Evolutionary conservation across 2,329 filamentous ascomycete species (phyloP), one percentile per base, ranked within the genome.

Genomic region (Penicillium italicum): DNA sequence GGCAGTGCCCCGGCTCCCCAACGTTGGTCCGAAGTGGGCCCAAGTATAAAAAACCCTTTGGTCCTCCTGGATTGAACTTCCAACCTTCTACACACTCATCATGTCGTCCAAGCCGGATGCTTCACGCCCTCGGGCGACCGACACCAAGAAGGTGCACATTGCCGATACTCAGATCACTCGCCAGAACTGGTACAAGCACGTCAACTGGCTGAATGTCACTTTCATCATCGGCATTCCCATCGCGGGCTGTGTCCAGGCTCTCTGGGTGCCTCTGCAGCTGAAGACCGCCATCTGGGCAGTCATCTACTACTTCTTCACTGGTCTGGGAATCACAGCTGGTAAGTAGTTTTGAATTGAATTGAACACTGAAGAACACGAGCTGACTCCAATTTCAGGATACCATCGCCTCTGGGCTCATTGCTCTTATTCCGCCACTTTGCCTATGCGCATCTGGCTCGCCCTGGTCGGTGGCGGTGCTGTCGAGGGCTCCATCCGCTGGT

Each of bases 171-270:
- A 89, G 55, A 87, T 95, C 66, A 96, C 90, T 57, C 82, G 80
- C 75, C 79, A 81, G 68, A 96, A 96, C 80, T 94, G 90, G 89
- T 86, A 91, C 78, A 88, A 92, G 78, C 91, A 96, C 72, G 83
- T 96, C 80, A 91, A 96, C 82, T 96, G 91, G 91, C 82, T 96
- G 64, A 96, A 96, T 75, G 86, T 90, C 60, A 82, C 81, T 60
- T 83, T 96, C 72, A 93, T 96, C 72, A 75, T 95, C 62, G 80
- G 88, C 64, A 82, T 96, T 43, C 91, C 92, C 40, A 59, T 92
- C 45, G 79, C 83, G 55, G 91, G 91, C 60, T 82, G 88, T 70
- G 75, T 94, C 65, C 82, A 85, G 52, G 82, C 91, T 49, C 85
- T 89, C 76, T 96, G 88, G 87, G 87, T 90, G 43, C 90, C 90